Conservation (phyloP, 257 asterid genomes). For the Perilla frutescens region DNA sequence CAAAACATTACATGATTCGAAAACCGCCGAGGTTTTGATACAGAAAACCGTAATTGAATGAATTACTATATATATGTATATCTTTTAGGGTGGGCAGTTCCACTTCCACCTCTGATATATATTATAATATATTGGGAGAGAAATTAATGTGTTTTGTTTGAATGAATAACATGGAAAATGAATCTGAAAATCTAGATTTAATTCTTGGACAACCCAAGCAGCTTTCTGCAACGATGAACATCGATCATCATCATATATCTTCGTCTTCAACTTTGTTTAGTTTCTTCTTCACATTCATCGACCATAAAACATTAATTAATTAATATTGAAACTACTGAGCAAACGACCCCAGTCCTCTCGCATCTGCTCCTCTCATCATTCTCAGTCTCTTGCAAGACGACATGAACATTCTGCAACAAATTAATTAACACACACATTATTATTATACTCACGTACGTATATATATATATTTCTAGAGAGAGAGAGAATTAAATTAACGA, state of each 20-base stretch:
- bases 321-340: slow-evolving; percentile 33
- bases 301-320: too few species aligned
- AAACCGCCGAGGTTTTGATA: slow-evolving; percentile 57
- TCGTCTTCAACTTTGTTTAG: slow-evolving; percentile 33
- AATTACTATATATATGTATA: slow-evolving; percentile 26
- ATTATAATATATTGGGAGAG: slow-evolving; percentile 30
- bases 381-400: slow-evolving; percentile 80
- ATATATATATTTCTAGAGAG: not conserved
- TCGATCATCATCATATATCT: slow-evolving; percentile 20
- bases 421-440: not conserved
- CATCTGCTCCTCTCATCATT: slow-evolving; percentile 80
- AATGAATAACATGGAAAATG: slow-evolving; percentile 36
- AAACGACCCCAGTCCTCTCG: slow-evolving; percentile 73
- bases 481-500: not conserved
- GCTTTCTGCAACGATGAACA: slow-evolving; percentile 40
- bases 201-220: slow-evolving; percentile 70
- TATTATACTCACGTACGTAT: not conserved
- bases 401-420: slow-evolving; percentile 69
- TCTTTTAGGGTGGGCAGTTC: not conserved
- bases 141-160: slow-evolving; percentile 24
- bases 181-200: slow-evolving; percentile 34
- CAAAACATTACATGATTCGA: slow-evolving; percentile 43
- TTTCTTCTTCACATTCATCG: not conserved
- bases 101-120: slow-evolving; percentile 41
- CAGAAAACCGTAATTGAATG: slow-evolving; percentile 33